Conservation (phyloP, 1,284 basidiomycete species). For the Polyporus tsugae region DNA sequence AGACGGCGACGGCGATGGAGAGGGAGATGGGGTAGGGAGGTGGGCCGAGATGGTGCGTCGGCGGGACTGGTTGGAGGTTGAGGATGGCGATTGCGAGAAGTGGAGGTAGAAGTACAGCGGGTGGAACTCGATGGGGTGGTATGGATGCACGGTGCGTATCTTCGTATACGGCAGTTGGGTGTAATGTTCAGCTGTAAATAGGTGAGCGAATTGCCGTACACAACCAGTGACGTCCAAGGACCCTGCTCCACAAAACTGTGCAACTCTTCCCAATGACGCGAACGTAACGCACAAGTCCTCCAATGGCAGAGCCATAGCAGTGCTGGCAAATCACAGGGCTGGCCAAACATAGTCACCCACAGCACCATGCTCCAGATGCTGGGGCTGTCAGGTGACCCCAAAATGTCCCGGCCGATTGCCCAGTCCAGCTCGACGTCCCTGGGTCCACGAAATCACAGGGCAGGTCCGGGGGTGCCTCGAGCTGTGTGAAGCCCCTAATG, state of each 20-base stretch:
- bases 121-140: constrained; percentile 38
- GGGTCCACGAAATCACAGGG: constrained; percentile 26
- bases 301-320: neutral
- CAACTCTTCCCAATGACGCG: neutral
- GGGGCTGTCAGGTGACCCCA: constrained; percentile 28
- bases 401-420: constrained; percentile 20
- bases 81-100: constrained; percentile 33
- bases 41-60: constrained; percentile 18
- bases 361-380: constrained; percentile 22
- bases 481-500: neutral
- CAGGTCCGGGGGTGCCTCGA: constrained; percentile 1
- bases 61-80: neutral
- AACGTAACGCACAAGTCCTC: neutral
- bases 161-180: constrained; percentile 24
- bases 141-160: constrained; percentile 27
- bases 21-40: constrained; percentile 24
- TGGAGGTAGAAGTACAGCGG: constrained; percentile 46
- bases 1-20: constrained; percentile 30
- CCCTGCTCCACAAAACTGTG: neutral
- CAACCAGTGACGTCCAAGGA: neutral
- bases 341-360: constrained; percentile 21
- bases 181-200: constrained; percentile 33
- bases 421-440: constrained; percentile 7
- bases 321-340: neutral
- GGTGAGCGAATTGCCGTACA: neutral